Conservation (phyloP, 345 rosid species). For the Corchorus capsularis region DNA sequence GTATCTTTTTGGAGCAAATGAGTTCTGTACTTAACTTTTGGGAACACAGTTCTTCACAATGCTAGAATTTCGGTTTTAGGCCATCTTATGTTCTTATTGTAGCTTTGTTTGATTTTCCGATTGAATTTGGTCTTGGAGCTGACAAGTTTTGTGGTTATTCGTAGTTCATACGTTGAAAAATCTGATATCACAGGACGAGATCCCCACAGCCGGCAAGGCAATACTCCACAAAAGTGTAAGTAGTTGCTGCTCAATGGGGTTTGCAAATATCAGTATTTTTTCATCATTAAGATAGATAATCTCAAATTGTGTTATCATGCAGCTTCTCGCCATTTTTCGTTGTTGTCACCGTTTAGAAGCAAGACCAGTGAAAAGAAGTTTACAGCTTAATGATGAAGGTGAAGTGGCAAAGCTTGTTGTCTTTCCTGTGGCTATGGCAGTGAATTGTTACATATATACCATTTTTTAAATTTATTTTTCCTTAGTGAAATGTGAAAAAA, state of each 20-base stretch:
- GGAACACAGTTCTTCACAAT: too few relatives aligned
- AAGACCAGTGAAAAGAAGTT: constrained; percentile 66
- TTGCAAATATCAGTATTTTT: background rate
- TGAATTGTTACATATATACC: constrained; percentile 8
- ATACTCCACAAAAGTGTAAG: constrained; percentile 74
- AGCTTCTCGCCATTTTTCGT: constrained; percentile 83
- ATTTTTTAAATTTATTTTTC: constrained; percentile 4
- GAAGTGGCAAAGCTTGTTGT: constrained; percentile 20
- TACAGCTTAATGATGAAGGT: constrained; percentile 27
- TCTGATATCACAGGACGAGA: constrained; percentile 85
- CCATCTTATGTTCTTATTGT: background rate
- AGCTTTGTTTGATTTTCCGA: background rate
- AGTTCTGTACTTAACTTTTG: background rate
- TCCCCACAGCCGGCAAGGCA: constrained; percentile 49
- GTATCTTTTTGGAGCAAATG: background rate
- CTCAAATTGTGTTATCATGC: constrained; percentile 26
- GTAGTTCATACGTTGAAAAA: constrained; percentile 85
- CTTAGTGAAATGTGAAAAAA: constrained; percentile 10
- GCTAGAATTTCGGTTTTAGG: background rate
- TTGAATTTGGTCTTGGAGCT: constrained; percentile 2
- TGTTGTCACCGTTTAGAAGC: constrained; percentile 81
- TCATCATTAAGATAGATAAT: background rate
- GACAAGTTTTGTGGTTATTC: constrained; percentile 27
- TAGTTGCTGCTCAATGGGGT: background rate
- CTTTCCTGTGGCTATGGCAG: constrained; percentile 18